Evolutionary conservation across 345 rosid genomes (phyloP).

Genomic region (Aethionema arabicum): DNA sequence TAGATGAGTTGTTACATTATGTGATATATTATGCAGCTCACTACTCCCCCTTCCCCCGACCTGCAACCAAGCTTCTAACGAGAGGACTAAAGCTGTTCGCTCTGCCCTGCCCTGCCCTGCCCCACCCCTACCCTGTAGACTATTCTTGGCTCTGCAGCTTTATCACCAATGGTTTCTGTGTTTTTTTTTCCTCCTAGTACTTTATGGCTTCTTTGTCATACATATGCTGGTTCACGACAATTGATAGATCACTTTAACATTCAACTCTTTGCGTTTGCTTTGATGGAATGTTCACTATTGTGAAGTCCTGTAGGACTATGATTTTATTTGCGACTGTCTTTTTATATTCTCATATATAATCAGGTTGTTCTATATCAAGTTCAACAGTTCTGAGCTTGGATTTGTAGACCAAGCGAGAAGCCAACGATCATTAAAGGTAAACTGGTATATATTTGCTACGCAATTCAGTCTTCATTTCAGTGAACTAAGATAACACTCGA

Average conservation of each 20-base stretch:
- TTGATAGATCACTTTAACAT: background rate
- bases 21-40: constrained; percentile 10
- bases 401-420: constrained; percentile 39
- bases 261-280: background rate
- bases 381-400: background rate
- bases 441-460: background rate
- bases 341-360: background rate
- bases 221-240: constrained; percentile 9
- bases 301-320: constrained; percentile 23
- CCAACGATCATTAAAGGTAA: constrained; percentile 1
- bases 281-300: constrained; percentile 14
- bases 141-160: constrained; percentile 2
- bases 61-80: constrained; percentile 27
- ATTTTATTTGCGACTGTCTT: constrained; percentile 4
- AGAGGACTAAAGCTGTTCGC: constrained; percentile 22
- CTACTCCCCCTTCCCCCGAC: constrained; percentile 3
- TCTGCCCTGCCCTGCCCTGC: constrained; percentile 8
- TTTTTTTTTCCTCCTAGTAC: constrained; percentile 3
- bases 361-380: background rate
- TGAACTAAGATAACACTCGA: background rate
- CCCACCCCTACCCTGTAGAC: constrained; percentile 3
- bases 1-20: constrained; percentile 22
- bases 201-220: constrained; percentile 13
- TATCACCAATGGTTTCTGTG: constrained; percentile 16
- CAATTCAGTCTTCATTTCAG: background rate